Evolutionary conservation across 495 filamentous ascomycete genomes (phyloP).

Genomic region (Eremomyces bilateralis): DNA sequence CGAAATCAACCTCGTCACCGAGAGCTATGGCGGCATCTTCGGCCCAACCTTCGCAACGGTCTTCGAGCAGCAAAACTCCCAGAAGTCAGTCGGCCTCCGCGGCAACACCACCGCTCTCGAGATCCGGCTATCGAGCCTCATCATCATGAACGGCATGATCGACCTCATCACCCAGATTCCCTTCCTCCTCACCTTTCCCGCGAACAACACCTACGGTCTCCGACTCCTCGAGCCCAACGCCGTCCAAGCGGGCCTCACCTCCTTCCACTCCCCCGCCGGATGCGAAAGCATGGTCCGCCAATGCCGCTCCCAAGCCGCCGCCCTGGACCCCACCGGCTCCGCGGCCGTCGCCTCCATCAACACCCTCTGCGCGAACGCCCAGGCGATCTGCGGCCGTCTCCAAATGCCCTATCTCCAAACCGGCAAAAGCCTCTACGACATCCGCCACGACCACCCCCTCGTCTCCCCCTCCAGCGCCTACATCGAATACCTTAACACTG

Average conservation of each 20-base stretch:
- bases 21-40: slow-evolving; percentile 37
- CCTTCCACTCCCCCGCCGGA: slow-evolving; percentile 12
- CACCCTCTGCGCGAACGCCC: slow-evolving; percentile 23
- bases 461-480: slow-evolving; percentile 9
- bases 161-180: slow-evolving; percentile 19
- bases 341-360: slow-evolving; percentile 27
- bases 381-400: slow-evolving; percentile 26
- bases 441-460: slow-evolving; percentile 11
- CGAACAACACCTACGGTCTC: slow-evolving; percentile 25
- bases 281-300: slow-evolving; percentile 29
- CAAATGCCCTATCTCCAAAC: slow-evolving; percentile 14
- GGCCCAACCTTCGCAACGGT: slow-evolving; percentile 22
- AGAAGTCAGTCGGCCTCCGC: slow-evolving; percentile 25
- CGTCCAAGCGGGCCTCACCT: slow-evolving; percentile 27
- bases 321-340: slow-evolving; percentile 23
- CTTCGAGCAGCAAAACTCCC: slow-evolving; percentile 22
- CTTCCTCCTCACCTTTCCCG: slow-evolving; percentile 20
- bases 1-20: slow-evolving; percentile 7
- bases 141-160: slow-evolving; percentile 52
- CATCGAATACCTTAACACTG: slow-evolving; percentile 13
- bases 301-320: slow-evolving; percentile 24
- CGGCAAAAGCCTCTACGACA: slow-evolving; percentile 20
- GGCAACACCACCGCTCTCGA: background rate
- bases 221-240: slow-evolving; percentile 38
- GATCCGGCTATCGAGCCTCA: slow-evolving; percentile 30